A percentile compares a stretch with the other conserved stretches of the same genome.
These are phyloP conservation scores for Ophiostoma montium DNA, from an alignment of 2,329 filamentous ascomycete genomes.

Conservation along the genomic window DNA sequence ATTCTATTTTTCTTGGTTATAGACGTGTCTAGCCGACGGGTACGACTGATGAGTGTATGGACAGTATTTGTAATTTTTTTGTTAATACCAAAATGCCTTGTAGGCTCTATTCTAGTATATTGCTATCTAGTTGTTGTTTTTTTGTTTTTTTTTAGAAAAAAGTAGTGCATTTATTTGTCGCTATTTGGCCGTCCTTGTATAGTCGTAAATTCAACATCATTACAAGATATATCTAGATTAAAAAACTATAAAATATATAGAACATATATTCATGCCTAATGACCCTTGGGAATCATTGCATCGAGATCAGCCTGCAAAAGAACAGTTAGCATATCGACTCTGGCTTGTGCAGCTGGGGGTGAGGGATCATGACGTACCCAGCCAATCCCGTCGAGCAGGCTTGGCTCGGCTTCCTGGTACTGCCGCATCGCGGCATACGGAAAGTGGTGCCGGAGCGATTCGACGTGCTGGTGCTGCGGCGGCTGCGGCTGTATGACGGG, in stretches of 20 bases:
- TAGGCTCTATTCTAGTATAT: background rate
- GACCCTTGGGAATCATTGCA: conserved; percentile 2
- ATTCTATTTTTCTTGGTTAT: background rate
- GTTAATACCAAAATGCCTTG: too few species aligned
- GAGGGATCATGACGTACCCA: background rate
- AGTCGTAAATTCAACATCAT: too few species aligned
- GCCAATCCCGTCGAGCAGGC: conserved; percentile 4
- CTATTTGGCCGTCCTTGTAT: too few species aligned
- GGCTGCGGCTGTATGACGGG: background rate
- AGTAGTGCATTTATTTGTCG: background rate
- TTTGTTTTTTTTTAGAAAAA: background rate
- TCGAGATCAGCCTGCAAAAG: conserved; percentile 2
- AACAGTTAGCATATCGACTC: background rate
- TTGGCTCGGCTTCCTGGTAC: background rate
- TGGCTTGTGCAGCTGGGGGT: background rate
- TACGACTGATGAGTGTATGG: conserved; percentile 1
- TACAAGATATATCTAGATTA: too few species aligned
- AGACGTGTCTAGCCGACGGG: background rate
- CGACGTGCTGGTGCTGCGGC: background rate
- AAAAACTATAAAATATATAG: background rate
- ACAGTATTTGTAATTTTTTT: background rate
- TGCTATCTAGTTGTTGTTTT: background rate
- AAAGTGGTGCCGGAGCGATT: background rate
- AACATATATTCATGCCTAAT: background rate
- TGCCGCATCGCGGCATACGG: background rate